Base-by-base conservation (phyloP, 169 alveolate species). In the Plasmodium inui region DNA sequence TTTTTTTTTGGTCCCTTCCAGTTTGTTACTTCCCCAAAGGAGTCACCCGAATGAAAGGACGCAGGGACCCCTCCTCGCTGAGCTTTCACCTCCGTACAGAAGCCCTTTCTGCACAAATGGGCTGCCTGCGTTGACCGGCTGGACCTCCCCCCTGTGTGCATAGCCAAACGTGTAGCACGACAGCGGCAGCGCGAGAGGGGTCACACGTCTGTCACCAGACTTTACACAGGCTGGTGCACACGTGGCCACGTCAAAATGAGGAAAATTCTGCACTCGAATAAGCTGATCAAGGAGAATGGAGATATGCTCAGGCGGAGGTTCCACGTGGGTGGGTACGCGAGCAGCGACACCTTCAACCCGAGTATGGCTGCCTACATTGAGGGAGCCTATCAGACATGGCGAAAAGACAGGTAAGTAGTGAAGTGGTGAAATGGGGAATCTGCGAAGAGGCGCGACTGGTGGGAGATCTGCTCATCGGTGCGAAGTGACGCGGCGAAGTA, bases 341-440 rank as follows among this genome's bases (percentile, higher is more conserved):
- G n/a, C 39, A 70, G 50, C 34, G 82, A 88, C 12, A 80, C 61
- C n/a, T 57, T 88, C 73, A 88, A 67, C 44, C 94, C 94, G 3
- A 88, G 89, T 34, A 88, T 88, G 94, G 74, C 94, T 17, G 7
- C 94, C 9, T 88, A 88, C 53, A 61, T 88, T 28, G 94, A 88
- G 41, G 57, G 74, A 14, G 82, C 46, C 6, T 88, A 88, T 37
- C 44, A 44, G 19, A 70, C 79, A 67, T 88, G 94, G 94, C 80
- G 73, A 22, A 30, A 78, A 8, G 94, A 88, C 67, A 78, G 82
- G 94, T 88, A 32, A 30, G 41, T 7, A 10, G 17, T 2, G 28
- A 26, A 41, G 8, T 57, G n/a, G n/a, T n/a, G n/a, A n/a, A n/a
- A n/a, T n/a, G n/a, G n/a, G n/a, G n/a, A n/a, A n/a, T n/a, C n/a